Evolutionary conservation across 805 yeast genomes (phyloP), one percentile per base, ranked within the genome.

Genomic region (Lipomyces kockii): DNA sequence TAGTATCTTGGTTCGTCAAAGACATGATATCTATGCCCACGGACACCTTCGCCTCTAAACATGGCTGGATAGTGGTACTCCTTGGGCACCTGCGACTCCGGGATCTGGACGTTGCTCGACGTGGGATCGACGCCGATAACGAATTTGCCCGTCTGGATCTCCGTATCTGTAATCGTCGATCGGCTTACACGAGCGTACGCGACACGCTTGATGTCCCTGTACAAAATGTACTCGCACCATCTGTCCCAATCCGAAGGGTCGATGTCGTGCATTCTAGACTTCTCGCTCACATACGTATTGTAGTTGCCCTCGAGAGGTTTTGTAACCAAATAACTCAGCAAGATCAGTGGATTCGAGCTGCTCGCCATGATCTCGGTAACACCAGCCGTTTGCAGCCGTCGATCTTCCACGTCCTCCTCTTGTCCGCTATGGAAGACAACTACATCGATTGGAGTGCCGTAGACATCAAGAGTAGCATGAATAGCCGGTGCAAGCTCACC

Each of bases 401-500:
- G 86, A 79, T 95, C 99, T 77, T 92, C 97, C 2, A 83, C 92
- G 77, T 95, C 99, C 81, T 95, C 98, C 78, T 95, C 98, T 80
- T 95, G 99, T 3, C 99, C 99, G 57, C 95, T 87, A 78, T 95
- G 99, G 90, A 95, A 95, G 29, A 95, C 99, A 66, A 95, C 94
- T 29, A 95, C 91, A 77, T 95, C 99, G 5, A 95, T 90, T 25
- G 83, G 77, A 74, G 88, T 89, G 12, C 97, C 97, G 78, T 92
- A 93, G 49, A 95, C 90, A 72, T 92, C 94, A 69, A 95, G 81
- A 0, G 98, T 94, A 2, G 99, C 99, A 78, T 90, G 97, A 72
- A 95, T 95, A 0, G 98, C 98, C 3, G 99, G 99, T 0, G 99
- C 99, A 63, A 95, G 83, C 81, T 95, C 99, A 20, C 99, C 99